phyloP scores from a whole-genome alignment of 306 rosid genomes.

The Vigna unguiculata region DNA sequence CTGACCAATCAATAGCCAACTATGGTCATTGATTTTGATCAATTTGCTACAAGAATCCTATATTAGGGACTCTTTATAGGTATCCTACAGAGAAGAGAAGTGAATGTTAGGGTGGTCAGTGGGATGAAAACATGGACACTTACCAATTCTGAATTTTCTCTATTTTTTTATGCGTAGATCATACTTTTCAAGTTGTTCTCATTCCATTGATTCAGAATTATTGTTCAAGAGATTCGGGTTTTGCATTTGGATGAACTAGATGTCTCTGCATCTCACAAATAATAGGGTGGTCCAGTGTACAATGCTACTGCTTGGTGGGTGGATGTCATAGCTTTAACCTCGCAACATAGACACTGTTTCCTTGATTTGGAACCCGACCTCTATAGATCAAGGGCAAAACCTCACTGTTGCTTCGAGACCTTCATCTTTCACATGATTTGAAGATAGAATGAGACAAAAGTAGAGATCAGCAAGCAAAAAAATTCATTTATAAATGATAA shows the following conservation, averaged over 20 bases:
- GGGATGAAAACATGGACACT: not conserved
- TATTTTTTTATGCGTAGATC: not conserved
- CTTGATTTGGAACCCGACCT: not conserved
- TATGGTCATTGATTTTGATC: not conserved
- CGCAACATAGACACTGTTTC: not conserved
- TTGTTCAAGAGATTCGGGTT: conserved; percentile 12
- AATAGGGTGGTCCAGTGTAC: not conserved
- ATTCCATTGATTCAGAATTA: conserved; percentile 34
- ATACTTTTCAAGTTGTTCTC: conserved; percentile 27
- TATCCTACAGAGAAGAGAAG: not conserved
- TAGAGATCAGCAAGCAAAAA: not conserved
- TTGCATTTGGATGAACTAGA: conserved; percentile 2
- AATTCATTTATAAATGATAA: not conserved
- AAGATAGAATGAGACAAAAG: conserved; percentile 15
- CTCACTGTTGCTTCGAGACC: not conserved
- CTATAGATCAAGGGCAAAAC: not conserved
- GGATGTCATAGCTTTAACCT: not conserved
- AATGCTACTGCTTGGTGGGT: not conserved
- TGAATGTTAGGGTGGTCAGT: not conserved
- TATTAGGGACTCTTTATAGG: not conserved
- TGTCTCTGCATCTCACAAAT: conserved; percentile 12
- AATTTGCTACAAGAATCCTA: not conserved
- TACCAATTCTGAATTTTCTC: conserved; percentile 23
- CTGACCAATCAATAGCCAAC: not conserved
- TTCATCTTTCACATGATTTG: not conserved